Base-by-base conservation (phyloP, 2,329 filamentous ascomycete species). In the Pseudocercospora crystallina region DNA sequence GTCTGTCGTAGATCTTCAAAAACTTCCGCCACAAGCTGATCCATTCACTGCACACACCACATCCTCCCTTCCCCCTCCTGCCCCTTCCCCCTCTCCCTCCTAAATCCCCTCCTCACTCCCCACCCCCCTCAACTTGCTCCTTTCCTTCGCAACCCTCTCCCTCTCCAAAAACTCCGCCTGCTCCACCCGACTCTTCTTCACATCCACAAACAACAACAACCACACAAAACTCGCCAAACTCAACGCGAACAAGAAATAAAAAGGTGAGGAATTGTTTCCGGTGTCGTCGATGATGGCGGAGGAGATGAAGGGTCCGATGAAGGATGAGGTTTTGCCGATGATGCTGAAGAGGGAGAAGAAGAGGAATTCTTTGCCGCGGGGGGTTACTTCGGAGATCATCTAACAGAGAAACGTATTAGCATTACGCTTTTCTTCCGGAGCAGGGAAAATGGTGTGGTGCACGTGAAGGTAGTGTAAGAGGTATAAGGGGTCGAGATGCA, bases 321-420 rank as follows among this genome's bases (percentile, higher is more conserved):
- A 87, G 1, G 79, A 81, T 7, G 79, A 83, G 0, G 83, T 84
- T 69, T 87, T 87, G 38, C 84, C 83, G 26, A 86, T 79, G 59
- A 87, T 85, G 54, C 79, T 83, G 69, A 87, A 87, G 1, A 87
- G 68, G 40, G 76, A 80, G 75, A 87, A 88, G 73, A 87, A 87
- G 9, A 87, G 70, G 60, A 86, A 86, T 58, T 87, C 85, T 61
- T 86, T 82, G 33, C 84, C 84, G 5, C 81, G 75, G 0, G 84
- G 84, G 0, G 83, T 86, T 2, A 87, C 82, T 59, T 86, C 84
- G 2, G 79, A 82, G 58, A 87, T 87, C 78, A 87, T 84, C 60
- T 62, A 43, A 33, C 5, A 12, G 37, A 8, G 29, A 38, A 35
- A 8, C 33, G 8, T 29, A 32, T 26, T 34, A 41, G 11, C 11